Percentiles rank a stretch among this genome's conserved stretches.
Evolutionary conservation across 768 basidiomycete species (phyloP).

Genomic region (Dacryopinax primogenitus): DNA sequence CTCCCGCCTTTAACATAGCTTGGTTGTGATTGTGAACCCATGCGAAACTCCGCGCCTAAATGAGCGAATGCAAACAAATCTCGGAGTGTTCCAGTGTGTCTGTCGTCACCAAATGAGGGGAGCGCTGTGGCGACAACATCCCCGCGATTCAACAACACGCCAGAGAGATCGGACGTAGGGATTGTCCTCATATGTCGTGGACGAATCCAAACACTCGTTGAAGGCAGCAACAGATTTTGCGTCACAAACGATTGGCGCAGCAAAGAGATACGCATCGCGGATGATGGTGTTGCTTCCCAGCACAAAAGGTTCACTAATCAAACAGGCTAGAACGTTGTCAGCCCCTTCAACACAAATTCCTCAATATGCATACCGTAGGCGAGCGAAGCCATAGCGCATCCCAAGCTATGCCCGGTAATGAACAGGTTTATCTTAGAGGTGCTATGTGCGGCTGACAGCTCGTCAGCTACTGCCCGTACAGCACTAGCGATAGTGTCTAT

Average conservation of each 20-base stretch:
- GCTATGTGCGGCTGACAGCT: neutral
- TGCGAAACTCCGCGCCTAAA: slow-evolving; percentile 14
- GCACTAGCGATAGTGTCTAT: slow-evolving; percentile 15
- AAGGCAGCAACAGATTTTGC: neutral
- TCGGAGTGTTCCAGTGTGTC: neutral
- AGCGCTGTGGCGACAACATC: slow-evolving; percentile 11
- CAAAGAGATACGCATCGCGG: slow-evolving; percentile 14
- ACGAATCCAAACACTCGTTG: neutral
- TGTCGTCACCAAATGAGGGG: slow-evolving; percentile 12
- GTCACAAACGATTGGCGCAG: slow-evolving; percentile 13
- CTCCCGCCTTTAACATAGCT: neutral
- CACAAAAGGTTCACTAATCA: slow-evolving; percentile 3
- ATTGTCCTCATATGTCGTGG: slow-evolving; percentile 4
- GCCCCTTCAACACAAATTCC: neutral
- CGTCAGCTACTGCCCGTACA: slow-evolving; percentile 11
- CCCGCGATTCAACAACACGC: slow-evolving; percentile 12
- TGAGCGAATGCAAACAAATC: slow-evolving; percentile 15
- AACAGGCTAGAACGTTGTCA: neutral
- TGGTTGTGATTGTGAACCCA: neutral
- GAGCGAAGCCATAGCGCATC: slow-evolving; percentile 1
- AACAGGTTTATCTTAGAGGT: neutral
- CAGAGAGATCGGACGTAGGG: slow-evolving; percentile 13
- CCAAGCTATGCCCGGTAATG: neutral
- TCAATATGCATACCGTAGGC: neutral
- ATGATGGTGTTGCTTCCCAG: slow-evolving; percentile 10